Evolutionary conservation across 192 early-diverging fungal species (phyloP).

Genomic region (Podila clonocystis): DNA sequence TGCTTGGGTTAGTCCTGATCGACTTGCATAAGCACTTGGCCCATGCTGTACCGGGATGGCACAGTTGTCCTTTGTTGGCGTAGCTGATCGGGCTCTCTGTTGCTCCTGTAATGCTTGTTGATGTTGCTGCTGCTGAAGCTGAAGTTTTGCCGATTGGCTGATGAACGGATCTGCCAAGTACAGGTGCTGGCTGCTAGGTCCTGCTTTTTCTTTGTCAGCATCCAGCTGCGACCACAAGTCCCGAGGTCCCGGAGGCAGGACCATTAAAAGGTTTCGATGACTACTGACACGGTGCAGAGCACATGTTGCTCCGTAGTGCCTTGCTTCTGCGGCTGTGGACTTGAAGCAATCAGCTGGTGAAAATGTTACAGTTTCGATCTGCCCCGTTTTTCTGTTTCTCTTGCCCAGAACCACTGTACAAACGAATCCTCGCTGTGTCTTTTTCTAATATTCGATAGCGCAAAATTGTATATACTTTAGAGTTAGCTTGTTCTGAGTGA

Average conservation of each 20-base stretch:
- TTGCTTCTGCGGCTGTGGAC: constrained; percentile 66
- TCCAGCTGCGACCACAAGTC: constrained; percentile 80
- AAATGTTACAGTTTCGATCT: constrained; percentile 59
- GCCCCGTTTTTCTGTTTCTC: constrained; percentile 67
- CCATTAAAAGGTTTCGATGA: constrained; percentile 71
- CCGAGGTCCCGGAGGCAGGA: constrained; percentile 79
- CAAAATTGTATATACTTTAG: not conserved
- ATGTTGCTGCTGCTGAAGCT: constrained; percentile 47
- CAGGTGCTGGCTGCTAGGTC: constrained; percentile 54
- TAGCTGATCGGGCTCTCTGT: constrained; percentile 17
- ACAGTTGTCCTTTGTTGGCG: constrained; percentile 14
- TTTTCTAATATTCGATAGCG: constrained; percentile 13
- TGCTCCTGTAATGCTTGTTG: constrained; percentile 50
- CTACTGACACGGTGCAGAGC: constrained; percentile 80
- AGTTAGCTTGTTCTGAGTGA: not conserved
- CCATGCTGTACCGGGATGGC: constrained; percentile 7
- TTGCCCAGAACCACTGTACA: constrained; percentile 61
- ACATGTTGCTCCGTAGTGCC: constrained; percentile 81
- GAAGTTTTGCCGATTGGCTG: constrained; percentile 57
- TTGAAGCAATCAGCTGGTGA: constrained; percentile 57
- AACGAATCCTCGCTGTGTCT: constrained; percentile 49
- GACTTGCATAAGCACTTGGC: constrained; percentile 34
- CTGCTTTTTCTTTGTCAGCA: constrained; percentile 54
- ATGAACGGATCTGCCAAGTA: constrained; percentile 87
- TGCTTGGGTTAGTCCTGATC: constrained; percentile 15